Conservation (phyloP, 2,329 filamentous ascomycete genomes). For the Aureobasidium sp. region DNA sequence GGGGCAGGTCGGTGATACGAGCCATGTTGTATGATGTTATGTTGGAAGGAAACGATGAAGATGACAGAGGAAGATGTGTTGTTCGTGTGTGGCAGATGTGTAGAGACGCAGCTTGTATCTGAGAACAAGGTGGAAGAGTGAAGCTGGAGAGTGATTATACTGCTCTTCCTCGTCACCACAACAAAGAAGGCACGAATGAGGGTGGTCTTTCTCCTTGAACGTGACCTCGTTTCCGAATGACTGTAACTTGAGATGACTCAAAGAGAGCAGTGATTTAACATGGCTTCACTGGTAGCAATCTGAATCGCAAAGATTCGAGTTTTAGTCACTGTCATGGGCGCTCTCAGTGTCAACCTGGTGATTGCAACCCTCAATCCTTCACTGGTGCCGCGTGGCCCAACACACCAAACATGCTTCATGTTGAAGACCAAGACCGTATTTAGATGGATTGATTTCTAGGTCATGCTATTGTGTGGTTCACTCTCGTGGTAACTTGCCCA, state of each 20-base stretch:
- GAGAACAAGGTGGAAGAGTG: background rate
- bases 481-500: constrained; percentile 60
- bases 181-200: no score
- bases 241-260: no score
- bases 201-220: no score
- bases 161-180: background rate
- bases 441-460: background rate
- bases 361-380: no score
- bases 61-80: background rate
- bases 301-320: no score
- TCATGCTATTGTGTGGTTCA: background rate
- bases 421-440: background rate
- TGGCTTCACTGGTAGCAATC: no score
- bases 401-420: background rate
- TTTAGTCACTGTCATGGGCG: no score
- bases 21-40: background rate
- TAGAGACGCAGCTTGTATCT: background rate
- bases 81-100: background rate
- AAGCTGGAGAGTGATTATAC: background rate
- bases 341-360: no score
- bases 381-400: no score
- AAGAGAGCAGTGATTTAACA: no score
- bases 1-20: background rate
- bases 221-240: no score
- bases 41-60: background rate